Base-by-base conservation (phyloP, 441 rosid genomes). In the Pelargonium fulgidum region DNA sequence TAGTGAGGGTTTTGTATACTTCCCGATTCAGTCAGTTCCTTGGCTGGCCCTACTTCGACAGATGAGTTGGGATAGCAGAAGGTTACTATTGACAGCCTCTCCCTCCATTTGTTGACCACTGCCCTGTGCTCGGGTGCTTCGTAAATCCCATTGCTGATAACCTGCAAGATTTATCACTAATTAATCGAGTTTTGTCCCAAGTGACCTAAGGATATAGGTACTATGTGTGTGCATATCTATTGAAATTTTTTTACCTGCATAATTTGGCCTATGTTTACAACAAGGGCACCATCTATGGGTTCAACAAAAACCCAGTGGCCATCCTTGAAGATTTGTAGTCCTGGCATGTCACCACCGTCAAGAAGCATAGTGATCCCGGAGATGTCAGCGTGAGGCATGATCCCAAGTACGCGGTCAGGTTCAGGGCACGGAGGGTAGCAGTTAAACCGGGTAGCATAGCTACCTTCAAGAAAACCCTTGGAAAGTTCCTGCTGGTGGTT, bases 121-220 rank as follows among this genome's bases (percentile, higher is more conserved):
- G 71, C 81, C 69, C 85, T 74, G 22, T 78, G 80, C 22, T 76
- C 76, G 0, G 77, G 76, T 20, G 80, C 83, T 68, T 66, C 76
- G 63, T 76, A 76, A 12, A 67, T 74, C 52, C 79, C 83, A 50
- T 80, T 82, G 78, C 83, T 80, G 62, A 74, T 54, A n/a, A 81
- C 69, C 85, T 74, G 82, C 75, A 77, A 24, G 17, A 56, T 41
- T 45, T 29, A 36, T 7, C 2, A 62, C 20, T 24, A 7, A 4
- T 11, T 11, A 24, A 26, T 11, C 2, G 14, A 20, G 29, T 2
- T 29, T 62, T 62, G 7, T 24, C 6, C 39, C n/a, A 62, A 8
- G 26, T 11, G 36, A 1, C 5, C 19, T 5, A 9, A 24, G 8
- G 36, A 10, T 26, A 62, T 29, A 65, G 11, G 68, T 20, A 29